phyloP scores from a whole-genome alignment of 305 asterid genomes.

The Fraxinus velutina region DNA sequence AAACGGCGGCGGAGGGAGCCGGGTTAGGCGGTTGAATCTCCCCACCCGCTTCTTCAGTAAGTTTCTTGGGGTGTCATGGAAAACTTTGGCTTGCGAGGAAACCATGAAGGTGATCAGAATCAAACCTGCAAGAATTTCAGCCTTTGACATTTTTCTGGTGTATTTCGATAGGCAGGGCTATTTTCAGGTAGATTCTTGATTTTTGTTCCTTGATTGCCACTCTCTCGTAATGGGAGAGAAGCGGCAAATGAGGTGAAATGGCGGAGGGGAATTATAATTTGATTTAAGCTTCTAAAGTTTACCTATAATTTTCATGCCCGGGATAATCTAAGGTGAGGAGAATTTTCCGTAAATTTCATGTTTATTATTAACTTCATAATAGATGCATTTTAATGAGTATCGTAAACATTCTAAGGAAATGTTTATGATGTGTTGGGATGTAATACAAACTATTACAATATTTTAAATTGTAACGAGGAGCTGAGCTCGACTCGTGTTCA shows the following conservation, averaged over 20 bases:
- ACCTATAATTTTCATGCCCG: background rate
- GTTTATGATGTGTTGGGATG: background rate
- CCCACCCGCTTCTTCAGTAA: conserved; percentile 29
- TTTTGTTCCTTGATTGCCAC: background rate
- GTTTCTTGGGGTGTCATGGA: conserved; percentile 26
- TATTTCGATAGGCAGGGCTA: background rate
- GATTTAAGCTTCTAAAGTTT: background rate
- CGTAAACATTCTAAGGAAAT: background rate
- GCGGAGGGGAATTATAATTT: background rate
- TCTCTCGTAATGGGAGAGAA: conserved; percentile 7
- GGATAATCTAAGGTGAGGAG: background rate
- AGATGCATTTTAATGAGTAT: background rate
- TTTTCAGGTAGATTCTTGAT: background rate
- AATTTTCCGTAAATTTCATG: background rate
- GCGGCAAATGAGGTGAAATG: conserved; percentile 1
- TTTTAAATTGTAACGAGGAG: background rate
- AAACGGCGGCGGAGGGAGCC: conserved; percentile 14
- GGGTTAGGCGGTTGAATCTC: background rate
- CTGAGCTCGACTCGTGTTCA: background rate
- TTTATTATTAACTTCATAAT: background rate
- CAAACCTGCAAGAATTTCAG: conserved; percentile 14
- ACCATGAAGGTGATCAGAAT: conserved; percentile 19
- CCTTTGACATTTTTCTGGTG: conserved; percentile 2
- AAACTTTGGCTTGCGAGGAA: conserved; percentile 24
- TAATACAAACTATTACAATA: background rate